Evolutionary conservation across 306 rosid species (phyloP), one percentile per base, ranked within the genome.

Genomic region (Vigna angularis): DNA sequence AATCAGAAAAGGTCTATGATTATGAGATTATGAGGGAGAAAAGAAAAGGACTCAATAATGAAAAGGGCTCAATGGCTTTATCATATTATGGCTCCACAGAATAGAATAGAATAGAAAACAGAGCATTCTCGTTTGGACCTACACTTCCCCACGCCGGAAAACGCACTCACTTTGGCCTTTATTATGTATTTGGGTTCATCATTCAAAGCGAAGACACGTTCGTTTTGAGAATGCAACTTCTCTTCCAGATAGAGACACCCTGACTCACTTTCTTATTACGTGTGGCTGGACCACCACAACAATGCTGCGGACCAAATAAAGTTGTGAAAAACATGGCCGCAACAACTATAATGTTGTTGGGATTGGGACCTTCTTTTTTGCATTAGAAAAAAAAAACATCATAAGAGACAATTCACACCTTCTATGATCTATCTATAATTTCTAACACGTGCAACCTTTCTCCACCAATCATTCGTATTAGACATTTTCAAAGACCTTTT

Each of bases 131-230:
- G 70, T 38, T 56, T 71, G 55, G 63, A 74, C 80, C 85, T 80
- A 86, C 83, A 72, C 64, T 63, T 64, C 53, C 67, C 16, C 82
- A 56, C 82, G 62, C 34, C n/a, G 11, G 73, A 52, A 66, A 53
- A 53, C 40, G 34, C 34, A 30, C 34, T 30, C 30, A 7, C n/a
- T 28, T 76, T 4, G 50, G 30, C 52, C 56, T 26, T 34, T 38
- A 52, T 66, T 70, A 14, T 47, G 70, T 58, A 68, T 42, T 42
- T 42, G 44, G 52, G 50, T 44, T 7, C 22, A 77, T 16, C 15
- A 55, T 40, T 53, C 61, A 53, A 66, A 51, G 28, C 12, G 4
- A 74, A 47, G 79, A 9, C 2, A 65, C 52, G 24, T 12, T 36
- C 15, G 13, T 34, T 64, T 17, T 9, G 22, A 24, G 26, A 65